A percentile compares a stretch with the other conserved stretches of the same genome.
Conservation (phyloP, 2,329 filamentous ascomycete genomes). For the Fusarium robinianum region DNA sequence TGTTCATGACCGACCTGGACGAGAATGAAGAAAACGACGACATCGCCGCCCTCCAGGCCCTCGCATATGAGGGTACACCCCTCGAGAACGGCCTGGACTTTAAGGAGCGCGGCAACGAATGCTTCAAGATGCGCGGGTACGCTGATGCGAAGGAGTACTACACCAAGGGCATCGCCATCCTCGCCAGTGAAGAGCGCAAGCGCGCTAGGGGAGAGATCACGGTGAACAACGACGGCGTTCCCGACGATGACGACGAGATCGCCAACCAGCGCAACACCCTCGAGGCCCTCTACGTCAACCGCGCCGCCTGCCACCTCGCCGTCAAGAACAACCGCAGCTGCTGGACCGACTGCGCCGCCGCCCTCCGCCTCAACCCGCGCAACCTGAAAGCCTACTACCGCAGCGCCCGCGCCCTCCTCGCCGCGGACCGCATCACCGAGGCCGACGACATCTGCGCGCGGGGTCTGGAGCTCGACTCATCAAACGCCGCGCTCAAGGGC, state of each 20-base stretch:
- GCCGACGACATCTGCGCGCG: constrained; percentile 77
- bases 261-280: constrained; percentile 65
- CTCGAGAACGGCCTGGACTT: constrained; percentile 83
- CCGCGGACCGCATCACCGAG: constrained; percentile 77
- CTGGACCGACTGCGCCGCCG: constrained; percentile 80
- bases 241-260: constrained; percentile 58
- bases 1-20: constrained; percentile 95
- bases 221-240: constrained; percentile 36
- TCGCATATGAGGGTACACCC: constrained; percentile 91
- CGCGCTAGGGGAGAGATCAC: constrained; percentile 48
- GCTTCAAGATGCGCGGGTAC: constrained; percentile 74
- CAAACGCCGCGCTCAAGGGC: constrained; percentile 67
- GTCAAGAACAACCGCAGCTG: constrained; percentile 86
- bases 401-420: constrained; percentile 75
- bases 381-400: constrained; percentile 95
- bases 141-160: constrained; percentile 90
- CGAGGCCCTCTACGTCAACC: constrained; percentile 81
- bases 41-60: constrained; percentile 83
- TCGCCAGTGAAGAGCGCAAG: constrained; percentile 66
- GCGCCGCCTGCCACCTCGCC: constrained; percentile 87
- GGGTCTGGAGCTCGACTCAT: constrained; percentile 72
- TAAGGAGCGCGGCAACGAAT: constrained; percentile 91
- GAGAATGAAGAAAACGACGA: constrained; percentile 84
- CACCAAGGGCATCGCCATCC: constrained; percentile 76
- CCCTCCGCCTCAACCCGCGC: constrained; percentile 74